Percentiles rank a stretch among this genome's conserved stretches.
These are phyloP conservation scores for Neophaeococcomyces aloes DNA, from an alignment of 2,329 filamentous ascomycete species.

Conservation along the genomic window DNA sequence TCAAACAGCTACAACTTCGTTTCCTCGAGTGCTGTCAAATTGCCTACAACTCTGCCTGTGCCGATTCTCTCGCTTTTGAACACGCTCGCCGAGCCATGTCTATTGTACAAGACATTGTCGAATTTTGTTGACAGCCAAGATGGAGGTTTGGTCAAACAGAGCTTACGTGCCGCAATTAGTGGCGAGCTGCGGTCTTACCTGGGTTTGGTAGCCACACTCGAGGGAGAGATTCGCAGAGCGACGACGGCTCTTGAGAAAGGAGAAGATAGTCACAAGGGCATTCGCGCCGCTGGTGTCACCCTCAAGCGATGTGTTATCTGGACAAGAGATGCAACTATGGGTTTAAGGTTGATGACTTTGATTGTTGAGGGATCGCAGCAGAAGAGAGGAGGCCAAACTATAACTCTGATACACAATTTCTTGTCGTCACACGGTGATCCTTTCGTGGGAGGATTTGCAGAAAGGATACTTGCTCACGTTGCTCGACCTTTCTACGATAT, in stretches of 20 bases:
- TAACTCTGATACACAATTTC: constrained; percentile 86
- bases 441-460: constrained; percentile 85
- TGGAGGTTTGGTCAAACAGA: constrained; percentile 81
- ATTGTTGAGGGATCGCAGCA: constrained; percentile 81
- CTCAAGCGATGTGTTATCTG: constrained; percentile 92
- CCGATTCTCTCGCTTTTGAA: constrained; percentile 81
- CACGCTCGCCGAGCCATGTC: constrained; percentile 78
- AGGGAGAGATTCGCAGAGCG: constrained; percentile 80
- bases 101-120: constrained; percentile 75
- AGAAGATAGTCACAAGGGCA: constrained; percentile 53
- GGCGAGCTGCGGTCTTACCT: constrained; percentile 82
- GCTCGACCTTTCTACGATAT: constrained; percentile 96
- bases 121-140: constrained; percentile 72
- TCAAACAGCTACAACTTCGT: constrained; percentile 73
- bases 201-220: constrained; percentile 78
- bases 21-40: constrained; percentile 56
- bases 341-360: constrained; percentile 79
- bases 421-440: constrained; percentile 91
- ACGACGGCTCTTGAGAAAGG: constrained; percentile 60
- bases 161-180: constrained; percentile 74
- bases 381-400: constrained; percentile 79
- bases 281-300: constrained; percentile 82
- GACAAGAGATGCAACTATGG: constrained; percentile 96
- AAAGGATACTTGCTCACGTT: constrained; percentile 73
- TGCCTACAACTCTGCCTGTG: constrained; percentile 69